phyloP scores from a whole-genome alignment of 2,329 filamentous ascomycete species.

The Penicillium freii region DNA sequence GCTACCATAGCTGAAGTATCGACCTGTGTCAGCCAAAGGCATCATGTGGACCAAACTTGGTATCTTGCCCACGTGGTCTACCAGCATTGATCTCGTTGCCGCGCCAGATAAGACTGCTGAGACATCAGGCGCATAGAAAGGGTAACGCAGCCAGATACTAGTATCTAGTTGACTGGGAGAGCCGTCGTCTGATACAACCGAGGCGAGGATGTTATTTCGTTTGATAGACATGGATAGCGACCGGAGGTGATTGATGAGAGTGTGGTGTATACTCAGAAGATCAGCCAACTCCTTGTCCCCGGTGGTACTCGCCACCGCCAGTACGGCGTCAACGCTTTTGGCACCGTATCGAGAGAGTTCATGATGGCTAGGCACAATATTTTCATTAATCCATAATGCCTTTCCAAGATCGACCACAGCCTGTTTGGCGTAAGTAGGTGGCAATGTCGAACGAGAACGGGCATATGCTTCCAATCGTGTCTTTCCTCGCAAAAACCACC shows the following conservation, averaged over 20 bases:
- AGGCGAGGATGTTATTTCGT: slow-evolving; percentile 73
- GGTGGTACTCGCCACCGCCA: slow-evolving; percentile 44
- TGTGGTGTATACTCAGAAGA: slow-evolving; percentile 52
- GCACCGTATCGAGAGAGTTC: slow-evolving; percentile 42
- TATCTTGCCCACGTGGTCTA: slow-evolving; percentile 48
- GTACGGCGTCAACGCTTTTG: slow-evolving; percentile 40
- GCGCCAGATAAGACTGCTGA: slow-evolving; percentile 66
- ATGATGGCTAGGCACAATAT: slow-evolving; percentile 41
- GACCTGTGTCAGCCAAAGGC: slow-evolving; percentile 70
- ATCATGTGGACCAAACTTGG: slow-evolving; percentile 63
- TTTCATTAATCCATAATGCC: slow-evolving; percentile 70
- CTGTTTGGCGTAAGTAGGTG: slow-evolving; percentile 58
- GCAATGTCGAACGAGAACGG: slow-evolving; percentile 55
- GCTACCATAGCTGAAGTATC: slow-evolving; percentile 75
- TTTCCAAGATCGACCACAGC: slow-evolving; percentile 85
- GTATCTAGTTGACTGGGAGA: slow-evolving; percentile 78
- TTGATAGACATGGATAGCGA: slow-evolving; percentile 81
- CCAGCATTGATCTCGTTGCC: slow-evolving; percentile 43
- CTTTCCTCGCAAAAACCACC: slow-evolving; percentile 88
- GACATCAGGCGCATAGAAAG: slow-evolving; percentile 68
- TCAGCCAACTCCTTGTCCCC: slow-evolving; percentile 48
- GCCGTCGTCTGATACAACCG: slow-evolving; percentile 58
- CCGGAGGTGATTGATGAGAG: slow-evolving; percentile 63
- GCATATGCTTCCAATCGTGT: slow-evolving; percentile 71
- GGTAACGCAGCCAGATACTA: slow-evolving; percentile 78